Percentiles rank a stretch among this genome's conserved stretches.
phyloP scores from a whole-genome alignment of 805 yeast genomes.

The Wickerhamiella australiensis region DNA sequence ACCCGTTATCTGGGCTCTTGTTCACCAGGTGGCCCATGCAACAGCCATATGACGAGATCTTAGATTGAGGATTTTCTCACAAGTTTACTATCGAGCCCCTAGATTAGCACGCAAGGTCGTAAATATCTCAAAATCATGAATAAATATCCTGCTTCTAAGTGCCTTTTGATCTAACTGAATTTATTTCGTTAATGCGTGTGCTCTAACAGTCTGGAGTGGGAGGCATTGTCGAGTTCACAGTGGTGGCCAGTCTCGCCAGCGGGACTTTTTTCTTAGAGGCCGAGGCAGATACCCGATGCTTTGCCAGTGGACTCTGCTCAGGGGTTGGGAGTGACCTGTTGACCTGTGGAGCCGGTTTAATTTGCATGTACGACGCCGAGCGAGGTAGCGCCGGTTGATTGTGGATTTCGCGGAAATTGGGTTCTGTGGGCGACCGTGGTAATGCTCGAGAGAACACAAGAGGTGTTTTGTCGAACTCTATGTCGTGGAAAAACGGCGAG shows the following conservation, averaged over 20 bases:
- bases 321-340: constrained; percentile 4
- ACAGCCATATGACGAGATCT: no score
- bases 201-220: neutral
- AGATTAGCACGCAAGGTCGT: neutral
- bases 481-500: constrained; percentile 4
- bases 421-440: constrained; percentile 8
- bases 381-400: neutral
- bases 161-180: neutral
- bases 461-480: neutral
- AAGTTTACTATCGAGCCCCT: no score
- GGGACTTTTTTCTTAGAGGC: constrained; percentile 2
- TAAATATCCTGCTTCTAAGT: neutral
- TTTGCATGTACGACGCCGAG: neutral
- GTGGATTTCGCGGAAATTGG: neutral
- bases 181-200: neutral
- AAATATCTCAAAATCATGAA: neutral
- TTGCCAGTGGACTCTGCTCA: constrained; percentile 5
- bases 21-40: no score
- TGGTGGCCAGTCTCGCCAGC: constrained; percentile 1
- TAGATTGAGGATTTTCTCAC: no score
- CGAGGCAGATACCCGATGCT: neutral
- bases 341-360: neutral
- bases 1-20: no score
- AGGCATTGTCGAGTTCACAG: neutral
- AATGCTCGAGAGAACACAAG: neutral